Evolutionary conservation across 139 green algal species (phyloP).

Genomic region (Picochlorum sp.): DNA sequence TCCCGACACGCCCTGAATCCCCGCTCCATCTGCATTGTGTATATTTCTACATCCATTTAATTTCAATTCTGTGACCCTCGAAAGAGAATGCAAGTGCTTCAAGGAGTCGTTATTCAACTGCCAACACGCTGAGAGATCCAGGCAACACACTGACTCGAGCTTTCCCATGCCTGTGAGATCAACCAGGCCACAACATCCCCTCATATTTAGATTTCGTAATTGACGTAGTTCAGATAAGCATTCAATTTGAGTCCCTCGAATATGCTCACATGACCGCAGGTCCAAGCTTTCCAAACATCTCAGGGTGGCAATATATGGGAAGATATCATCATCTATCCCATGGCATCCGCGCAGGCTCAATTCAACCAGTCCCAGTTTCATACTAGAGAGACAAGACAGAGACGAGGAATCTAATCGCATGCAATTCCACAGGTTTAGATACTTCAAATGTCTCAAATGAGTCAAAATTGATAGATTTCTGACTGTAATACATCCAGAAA

Average conservation of each 20-base stretch:
- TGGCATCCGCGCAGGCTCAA: slow-evolving; percentile 40
- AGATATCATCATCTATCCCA: slow-evolving; percentile 26
- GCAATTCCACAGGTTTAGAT: slow-evolving; percentile 40
- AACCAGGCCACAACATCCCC: slow-evolving; percentile 33
- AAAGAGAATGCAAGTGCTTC: slow-evolving; percentile 17
- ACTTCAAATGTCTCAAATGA: slow-evolving; percentile 12
- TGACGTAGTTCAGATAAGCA: not conserved
- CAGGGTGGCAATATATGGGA: slow-evolving; percentile 15
- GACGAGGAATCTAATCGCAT: slow-evolving; percentile 21
- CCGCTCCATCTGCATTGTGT: slow-evolving; percentile 1
- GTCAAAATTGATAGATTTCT: slow-evolving; percentile 11
- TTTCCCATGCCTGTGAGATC: slow-evolving; percentile 22
- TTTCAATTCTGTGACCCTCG: slow-evolving; percentile 22
- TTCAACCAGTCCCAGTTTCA: slow-evolving; percentile 9
- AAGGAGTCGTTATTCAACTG: slow-evolving; percentile 35
- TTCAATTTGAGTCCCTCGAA: slow-evolving; percentile 21
- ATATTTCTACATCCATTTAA: slow-evolving; percentile 40
- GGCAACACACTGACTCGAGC: slow-evolving; percentile 12
- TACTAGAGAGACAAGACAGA: slow-evolving; percentile 13
- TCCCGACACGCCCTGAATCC: slow-evolving; percentile 16
- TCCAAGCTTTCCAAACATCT: slow-evolving; percentile 23
- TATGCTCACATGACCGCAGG: slow-evolving; percentile 37
- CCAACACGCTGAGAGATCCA: slow-evolving; percentile 44
- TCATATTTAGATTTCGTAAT: slow-evolving; percentile 39
- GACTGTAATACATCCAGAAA: slow-evolving; percentile 32